Conservation (phyloP, 768 basidiomycete species). For the Lentinula guzmanii region DNA sequence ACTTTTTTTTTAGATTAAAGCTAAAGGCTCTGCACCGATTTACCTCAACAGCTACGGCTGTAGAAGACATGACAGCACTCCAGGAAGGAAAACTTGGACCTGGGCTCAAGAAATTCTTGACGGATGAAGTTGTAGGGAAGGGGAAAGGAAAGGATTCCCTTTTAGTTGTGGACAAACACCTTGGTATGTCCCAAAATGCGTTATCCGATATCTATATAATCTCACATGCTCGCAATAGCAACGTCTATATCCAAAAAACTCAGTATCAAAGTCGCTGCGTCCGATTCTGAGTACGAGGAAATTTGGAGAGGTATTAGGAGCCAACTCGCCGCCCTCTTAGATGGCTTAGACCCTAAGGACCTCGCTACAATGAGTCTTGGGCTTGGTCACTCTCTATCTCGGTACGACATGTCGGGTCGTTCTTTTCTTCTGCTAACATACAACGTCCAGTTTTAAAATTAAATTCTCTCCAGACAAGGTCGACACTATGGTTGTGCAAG, state of each 20-base stretch:
- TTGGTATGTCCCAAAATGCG: slow-evolving; percentile 51
- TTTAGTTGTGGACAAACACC: slow-evolving; percentile 83
- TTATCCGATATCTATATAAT: not conserved
- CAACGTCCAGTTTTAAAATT: slow-evolving; percentile 84
- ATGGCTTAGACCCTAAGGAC: slow-evolving; percentile 90
- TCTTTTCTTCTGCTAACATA: not conserved
- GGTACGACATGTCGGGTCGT: slow-evolving; percentile 35
- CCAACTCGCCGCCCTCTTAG: slow-evolving; percentile 81
- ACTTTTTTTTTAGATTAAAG: slow-evolving; percentile 58
- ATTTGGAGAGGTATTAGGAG: slow-evolving; percentile 94
- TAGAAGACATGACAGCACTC: slow-evolving; percentile 92
- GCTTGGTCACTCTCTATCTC: slow-evolving; percentile 93
- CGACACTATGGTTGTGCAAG: slow-evolving; percentile 99
- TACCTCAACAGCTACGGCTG: slow-evolving; percentile 91
- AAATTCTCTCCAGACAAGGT: slow-evolving; percentile 99
- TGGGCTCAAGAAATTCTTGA: slow-evolving; percentile 88
- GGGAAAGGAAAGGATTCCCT: slow-evolving; percentile 83
- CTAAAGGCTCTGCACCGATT: slow-evolving; percentile 95
- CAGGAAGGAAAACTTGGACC: slow-evolving; percentile 93
- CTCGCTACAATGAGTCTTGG: slow-evolving; percentile 97
- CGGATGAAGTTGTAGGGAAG: slow-evolving; percentile 80
- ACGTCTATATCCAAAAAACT: slow-evolving; percentile 91
- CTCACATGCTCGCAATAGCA: slow-evolving; percentile 32
- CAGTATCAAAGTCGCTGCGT: slow-evolving; percentile 77
- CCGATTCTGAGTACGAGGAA: slow-evolving; percentile 57